Percentiles rank a stretch among this genome's conserved stretches.
Evolutionary conservation across 169 alveolate genomes (phyloP).

Genomic region (Condylostoma magnum): DNA sequence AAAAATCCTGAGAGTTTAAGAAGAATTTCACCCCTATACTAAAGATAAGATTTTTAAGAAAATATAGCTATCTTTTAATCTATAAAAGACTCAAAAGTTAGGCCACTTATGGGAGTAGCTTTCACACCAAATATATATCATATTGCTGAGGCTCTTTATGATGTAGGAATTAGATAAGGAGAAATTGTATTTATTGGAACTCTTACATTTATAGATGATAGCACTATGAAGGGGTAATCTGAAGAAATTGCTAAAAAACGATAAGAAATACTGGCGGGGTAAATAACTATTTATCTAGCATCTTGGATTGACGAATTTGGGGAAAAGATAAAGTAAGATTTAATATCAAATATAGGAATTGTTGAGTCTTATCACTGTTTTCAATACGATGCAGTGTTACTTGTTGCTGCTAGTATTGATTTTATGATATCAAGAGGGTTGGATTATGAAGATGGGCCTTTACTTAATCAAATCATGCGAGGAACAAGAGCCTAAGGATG

Average conservation of each 20-base stretch:
- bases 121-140: background rate
- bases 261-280: background rate
- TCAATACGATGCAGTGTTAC: background rate
- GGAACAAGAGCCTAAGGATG: background rate
- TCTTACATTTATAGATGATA: too few species aligned
- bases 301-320: background rate
- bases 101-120: background rate
- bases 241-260: too few species aligned
- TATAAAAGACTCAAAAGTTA: background rate
- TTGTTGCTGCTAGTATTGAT: background rate
- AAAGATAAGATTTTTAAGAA: background rate
- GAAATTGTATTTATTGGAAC: background rate
- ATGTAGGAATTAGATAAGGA: slow-evolving; percentile 14
- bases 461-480: background rate
- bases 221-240: too few species aligned
- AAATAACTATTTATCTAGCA: background rate
- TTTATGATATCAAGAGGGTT: background rate
- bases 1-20: background rate
- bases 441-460: background rate
- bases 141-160: slow-evolving; percentile 21
- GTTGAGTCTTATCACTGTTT: background rate
- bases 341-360: background rate
- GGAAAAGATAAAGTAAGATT: background rate
- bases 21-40: background rate
- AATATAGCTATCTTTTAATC: background rate